Evolutionary conservation across 2,329 filamentous ascomycete genomes (phyloP), one percentile per base, ranked within the genome.

Genomic region (Annulohypoxylon truncatum): DNA sequence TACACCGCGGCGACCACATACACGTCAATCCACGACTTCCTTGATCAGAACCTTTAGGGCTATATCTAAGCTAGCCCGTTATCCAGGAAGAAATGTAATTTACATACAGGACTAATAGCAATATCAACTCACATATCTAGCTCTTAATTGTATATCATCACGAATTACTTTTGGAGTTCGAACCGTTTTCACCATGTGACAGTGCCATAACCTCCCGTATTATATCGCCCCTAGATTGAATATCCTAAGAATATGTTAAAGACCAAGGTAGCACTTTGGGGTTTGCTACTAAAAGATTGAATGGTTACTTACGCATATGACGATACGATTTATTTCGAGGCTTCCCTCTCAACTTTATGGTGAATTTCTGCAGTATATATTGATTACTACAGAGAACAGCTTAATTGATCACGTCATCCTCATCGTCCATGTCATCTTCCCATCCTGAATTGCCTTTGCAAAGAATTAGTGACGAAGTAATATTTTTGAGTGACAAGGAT

Each of bases 1-100:
- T 81, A 80, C 61, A 76, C 79, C 0, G 74, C 76, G 20, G 64
- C 67, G 0, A 42, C 67, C 0, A 77, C 79, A 0, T 82, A 79
- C 42, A 62, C 72, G 8, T 66, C 74, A 8, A 82, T 82, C 6
- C 70, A 78, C 1, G 75, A 81, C 53, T 83, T 82, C 51, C 67
- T 82, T 7, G 70, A 73, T 52, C 60, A 70, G 55, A 71, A 72
- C 13, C 66, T 60, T 29, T 48, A 57, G 28, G 47, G 12, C 18
- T 50, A 26, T 12, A 28, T n/a, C 5, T 9, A 31, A 26, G n/a
- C 20, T 13, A 20, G n/a, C 28, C 18, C 6, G 9, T 3, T 9
- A 42, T 31, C 29, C 29, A 10, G n/a, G 3, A 22, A 12, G 26
- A 33, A 42, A 9, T 6, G 1, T 4, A 38, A n/a, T 15, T 5